Evolutionary conservation across 257 asterid genomes (phyloP), one percentile per base, ranked within the genome.

Genomic region (Solanum chiquidenum): DNA sequence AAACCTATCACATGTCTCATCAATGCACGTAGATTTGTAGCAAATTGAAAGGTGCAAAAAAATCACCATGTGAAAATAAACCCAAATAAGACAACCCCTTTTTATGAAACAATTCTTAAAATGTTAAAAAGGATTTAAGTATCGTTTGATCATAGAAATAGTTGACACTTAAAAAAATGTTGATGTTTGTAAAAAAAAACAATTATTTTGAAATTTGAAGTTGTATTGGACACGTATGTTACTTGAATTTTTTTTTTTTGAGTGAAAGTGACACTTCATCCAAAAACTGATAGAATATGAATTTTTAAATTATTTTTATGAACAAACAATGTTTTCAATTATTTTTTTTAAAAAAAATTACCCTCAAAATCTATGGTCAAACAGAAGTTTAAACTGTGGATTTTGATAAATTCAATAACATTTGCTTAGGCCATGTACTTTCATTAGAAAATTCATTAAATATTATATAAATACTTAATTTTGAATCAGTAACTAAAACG

Each of bases 221-320:
- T 27, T 68, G 35, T 27, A 7, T 68, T 27, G 14, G 6, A 29
- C 23, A 64, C 12, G 1, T 4, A 58, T 62, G n/a, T 5, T 4
- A 10, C 5, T 9, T 62, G 16, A 52, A 52, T 6, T 6, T 6
- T 13, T 13, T 0, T 0, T 0, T 1, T 2, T 3, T 1, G n/a
- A 52, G 10, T 62, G 71, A 62, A 7, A 58, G 31, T 62, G 33
- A n/a, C n/a, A 62, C 13, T n/a, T 60, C 29, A 60, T 25, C 1
- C 2, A n/a, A 62, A 5, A 25, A 10, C 5, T 9, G 2, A 58
- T 58, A 21, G 27, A 21, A 58, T 3, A 0, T 58, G 27, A 58
- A 58, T 7, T 58, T 58, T 58, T 20, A 20, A 55, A 55, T 55
- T 49, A 49, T 14, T 49, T 14, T 5, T 52, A 52, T 55, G n/a